Conservation (phyloP, 495 filamentous ascomycete species). For the Lophiostoma macrostomum region DNA sequence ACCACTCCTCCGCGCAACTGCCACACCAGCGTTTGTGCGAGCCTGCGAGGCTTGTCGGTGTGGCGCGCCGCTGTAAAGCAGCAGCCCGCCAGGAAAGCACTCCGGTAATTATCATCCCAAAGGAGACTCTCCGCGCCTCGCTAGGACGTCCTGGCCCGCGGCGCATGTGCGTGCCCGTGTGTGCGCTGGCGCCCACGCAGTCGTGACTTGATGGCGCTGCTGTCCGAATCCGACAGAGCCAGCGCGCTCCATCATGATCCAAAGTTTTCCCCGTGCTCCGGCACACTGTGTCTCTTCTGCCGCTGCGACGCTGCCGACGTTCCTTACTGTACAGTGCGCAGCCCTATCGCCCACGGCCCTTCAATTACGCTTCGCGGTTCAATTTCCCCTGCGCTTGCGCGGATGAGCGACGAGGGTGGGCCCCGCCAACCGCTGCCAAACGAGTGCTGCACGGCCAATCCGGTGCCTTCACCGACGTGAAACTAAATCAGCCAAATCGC, state of each 20-base stretch:
- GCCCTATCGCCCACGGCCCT: constrained; percentile 4
- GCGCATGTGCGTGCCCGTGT: constrained; percentile 8
- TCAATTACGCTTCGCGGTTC: constrained; percentile 8
- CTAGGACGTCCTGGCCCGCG: too few relatives aligned
- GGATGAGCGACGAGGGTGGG: constrained; percentile 26
- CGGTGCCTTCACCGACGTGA: constrained; percentile 4
- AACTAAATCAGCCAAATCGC: constrained; percentile 33
- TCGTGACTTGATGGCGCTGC: constrained; percentile 15
- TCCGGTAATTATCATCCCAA: constrained; percentile 25
- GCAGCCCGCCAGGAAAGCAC: too few relatives aligned
- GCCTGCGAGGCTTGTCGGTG: constrained; percentile 9
- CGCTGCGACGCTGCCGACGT: constrained; percentile 7
- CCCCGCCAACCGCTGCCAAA: constrained; percentile 23
- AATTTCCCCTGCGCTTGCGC: constrained; percentile 22
- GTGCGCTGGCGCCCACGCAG: constrained; percentile 15
- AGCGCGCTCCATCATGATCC: neutral
- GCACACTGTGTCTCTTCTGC: neutral
- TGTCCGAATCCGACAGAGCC: neutral
- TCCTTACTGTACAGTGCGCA: neutral
- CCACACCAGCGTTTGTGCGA: constrained; percentile 9
- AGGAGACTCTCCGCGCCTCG: neutral
- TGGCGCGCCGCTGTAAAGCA: neutral
- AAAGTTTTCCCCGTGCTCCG: constrained; percentile 10
- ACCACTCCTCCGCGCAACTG: constrained; percentile 4
- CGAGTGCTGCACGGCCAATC: constrained; percentile 23